A percentile compares a stretch with the other conserved stretches of the same genome.
phyloP scores from a whole-genome alignment of 1,284 basidiomycete species.

The Tylopilus orsonianus region DNA sequence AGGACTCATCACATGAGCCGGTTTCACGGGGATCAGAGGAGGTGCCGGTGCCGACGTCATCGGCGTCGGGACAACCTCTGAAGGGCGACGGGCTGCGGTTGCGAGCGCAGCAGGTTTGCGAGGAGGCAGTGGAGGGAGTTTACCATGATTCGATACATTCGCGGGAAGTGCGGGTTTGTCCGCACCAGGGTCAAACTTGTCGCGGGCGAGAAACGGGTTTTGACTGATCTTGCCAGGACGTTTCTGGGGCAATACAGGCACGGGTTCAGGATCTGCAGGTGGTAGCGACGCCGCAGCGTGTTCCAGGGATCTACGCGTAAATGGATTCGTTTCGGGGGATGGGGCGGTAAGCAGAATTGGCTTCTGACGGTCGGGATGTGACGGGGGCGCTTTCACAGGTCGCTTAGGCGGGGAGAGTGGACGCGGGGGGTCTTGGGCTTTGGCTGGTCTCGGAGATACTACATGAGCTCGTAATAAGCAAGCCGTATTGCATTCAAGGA shows the following conservation, averaged over 20 bases:
- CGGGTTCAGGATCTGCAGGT: constrained; percentile 19
- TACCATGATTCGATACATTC: constrained; percentile 12
- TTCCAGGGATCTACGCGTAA: constrained; percentile 26
- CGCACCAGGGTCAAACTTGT: constrained; percentile 11
- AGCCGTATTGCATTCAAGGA: not conserved
- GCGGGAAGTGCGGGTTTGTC: constrained; percentile 8
- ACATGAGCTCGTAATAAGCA: constrained; percentile 11
- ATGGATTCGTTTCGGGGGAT: constrained; percentile 29
- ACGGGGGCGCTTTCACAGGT: constrained; percentile 21
- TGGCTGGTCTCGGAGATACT: constrained; percentile 24
- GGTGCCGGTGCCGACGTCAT: constrained; percentile 6
- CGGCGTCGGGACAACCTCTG: constrained; percentile 14
- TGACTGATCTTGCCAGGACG: constrained; percentile 30
- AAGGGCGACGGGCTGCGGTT: constrained; percentile 22
- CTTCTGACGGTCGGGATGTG: constrained; percentile 27
- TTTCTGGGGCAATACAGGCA: constrained; percentile 22
- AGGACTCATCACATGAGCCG: constrained; percentile 48
- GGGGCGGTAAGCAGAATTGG: constrained; percentile 5
- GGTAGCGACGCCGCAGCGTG: not conserved
- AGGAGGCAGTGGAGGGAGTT: constrained; percentile 36
- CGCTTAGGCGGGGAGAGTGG: constrained; percentile 23
- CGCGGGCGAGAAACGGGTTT: constrained; percentile 34
- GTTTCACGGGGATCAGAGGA: constrained; percentile 24
- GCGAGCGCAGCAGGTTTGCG: constrained; percentile 33
- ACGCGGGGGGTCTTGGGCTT: constrained; percentile 6